Percentiles rank a stretch among this genome's conserved stretches.
Conservation (phyloP, 257 asterid species). For the Solanum corneliomulleri region DNA sequence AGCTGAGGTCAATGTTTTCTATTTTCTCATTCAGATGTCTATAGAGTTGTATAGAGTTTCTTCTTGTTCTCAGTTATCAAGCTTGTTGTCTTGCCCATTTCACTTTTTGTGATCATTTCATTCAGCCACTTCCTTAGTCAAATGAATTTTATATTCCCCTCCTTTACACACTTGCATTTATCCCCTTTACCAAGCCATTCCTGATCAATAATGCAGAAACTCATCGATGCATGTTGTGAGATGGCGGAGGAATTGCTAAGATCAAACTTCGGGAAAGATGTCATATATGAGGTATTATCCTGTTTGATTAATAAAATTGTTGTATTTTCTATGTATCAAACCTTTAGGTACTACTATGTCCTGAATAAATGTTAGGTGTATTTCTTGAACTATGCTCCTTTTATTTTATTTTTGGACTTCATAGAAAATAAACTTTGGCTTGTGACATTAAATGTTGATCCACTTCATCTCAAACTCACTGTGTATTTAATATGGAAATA, state of each 20-base stretch:
- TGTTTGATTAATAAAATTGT: neutral
- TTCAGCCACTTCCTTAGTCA: neutral
- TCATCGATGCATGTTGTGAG: conserved; percentile 59
- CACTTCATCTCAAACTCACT: neutral
- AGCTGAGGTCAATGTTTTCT: conserved; percentile 59
- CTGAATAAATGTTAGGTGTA: neutral
- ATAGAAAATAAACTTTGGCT: neutral
- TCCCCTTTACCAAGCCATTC: neutral
- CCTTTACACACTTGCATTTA: neutral
- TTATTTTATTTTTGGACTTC: neutral
- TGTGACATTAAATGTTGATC: neutral
- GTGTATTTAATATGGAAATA: neutral
- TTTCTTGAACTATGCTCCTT: neutral
- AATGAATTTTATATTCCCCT: neutral
- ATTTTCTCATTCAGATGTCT: neutral
- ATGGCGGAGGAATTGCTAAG: conserved; percentile 43
- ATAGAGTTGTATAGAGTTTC: neutral
- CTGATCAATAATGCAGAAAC: conserved; percentile 46
- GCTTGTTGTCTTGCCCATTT: neutral
- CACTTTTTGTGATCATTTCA: neutral
- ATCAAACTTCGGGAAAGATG: conserved; percentile 74
- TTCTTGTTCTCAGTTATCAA: neutral
- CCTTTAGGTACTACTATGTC: neutral
- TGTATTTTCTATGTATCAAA: neutral
- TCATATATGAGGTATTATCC: conserved; percentile 64